A percentile compares a stretch with the other conserved stretches of the same genome.
These are phyloP conservation scores for Hymenoscyphus infarciens DNA, from an alignment of 2,329 filamentous ascomycete species.

Conservation along the genomic window DNA sequence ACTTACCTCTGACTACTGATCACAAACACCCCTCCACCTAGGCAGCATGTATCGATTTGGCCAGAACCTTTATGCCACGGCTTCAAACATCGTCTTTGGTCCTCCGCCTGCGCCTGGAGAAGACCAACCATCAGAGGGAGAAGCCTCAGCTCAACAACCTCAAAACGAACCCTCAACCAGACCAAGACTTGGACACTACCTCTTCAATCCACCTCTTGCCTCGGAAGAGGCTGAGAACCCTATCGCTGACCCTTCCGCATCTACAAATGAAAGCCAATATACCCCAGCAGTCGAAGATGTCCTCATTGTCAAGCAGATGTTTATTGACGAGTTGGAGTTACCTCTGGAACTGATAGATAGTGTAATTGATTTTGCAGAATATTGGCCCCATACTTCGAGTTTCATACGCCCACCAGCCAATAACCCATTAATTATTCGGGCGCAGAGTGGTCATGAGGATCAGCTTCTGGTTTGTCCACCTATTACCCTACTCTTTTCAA, in stretches of 20 bases:
- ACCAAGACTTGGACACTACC: constrained; percentile 2
- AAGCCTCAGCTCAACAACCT: background rate
- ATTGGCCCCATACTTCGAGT: constrained; percentile 51
- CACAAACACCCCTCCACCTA: background rate
- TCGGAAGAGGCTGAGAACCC: background rate
- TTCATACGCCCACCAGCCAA: constrained; percentile 22
- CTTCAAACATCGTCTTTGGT: background rate
- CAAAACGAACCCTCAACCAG: background rate
- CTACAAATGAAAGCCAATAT: constrained; percentile 10
- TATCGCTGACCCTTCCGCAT: background rate
- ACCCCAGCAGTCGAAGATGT: constrained; percentile 48
- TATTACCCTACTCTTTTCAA: background rate
- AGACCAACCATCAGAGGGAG: background rate
- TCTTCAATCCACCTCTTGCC: constrained; percentile 8
- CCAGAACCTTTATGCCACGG: background rate
- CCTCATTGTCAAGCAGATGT: constrained; percentile 44
- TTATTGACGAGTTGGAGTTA: constrained; percentile 43
- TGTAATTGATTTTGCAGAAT: constrained; percentile 58
- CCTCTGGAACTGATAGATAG: constrained; percentile 54
- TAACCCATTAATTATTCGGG: constrained; percentile 12
- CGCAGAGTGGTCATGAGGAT: constrained; percentile 34
- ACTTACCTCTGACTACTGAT: background rate
- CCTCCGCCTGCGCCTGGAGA: too few species aligned
- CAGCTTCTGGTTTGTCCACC: constrained; percentile 40
- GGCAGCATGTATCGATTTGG: background rate